Conservation (phyloP, 2,329 filamentous ascomycete species). For the Chaetomiaceae sp. region DNA sequence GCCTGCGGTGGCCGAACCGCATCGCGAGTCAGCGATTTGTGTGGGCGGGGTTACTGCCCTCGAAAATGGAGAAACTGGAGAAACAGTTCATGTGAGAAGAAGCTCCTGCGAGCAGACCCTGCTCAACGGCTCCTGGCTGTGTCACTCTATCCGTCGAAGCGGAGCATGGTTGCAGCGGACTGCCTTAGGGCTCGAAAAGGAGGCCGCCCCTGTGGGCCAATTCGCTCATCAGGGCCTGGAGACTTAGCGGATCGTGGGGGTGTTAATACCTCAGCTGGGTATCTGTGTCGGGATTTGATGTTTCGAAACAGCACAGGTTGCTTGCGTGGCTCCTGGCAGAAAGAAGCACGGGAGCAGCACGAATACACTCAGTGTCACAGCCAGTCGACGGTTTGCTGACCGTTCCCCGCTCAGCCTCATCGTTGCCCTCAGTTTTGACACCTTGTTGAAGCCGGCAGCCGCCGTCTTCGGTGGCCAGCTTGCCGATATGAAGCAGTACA, state of each 20-base stretch:
- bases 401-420: too few species aligned
- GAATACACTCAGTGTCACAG: too few species aligned
- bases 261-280: neutral
- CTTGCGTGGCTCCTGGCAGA: too few species aligned
- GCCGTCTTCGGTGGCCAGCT: too few species aligned
- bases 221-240: neutral
- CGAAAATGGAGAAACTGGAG: conserved; percentile 10
- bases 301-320: neutral
- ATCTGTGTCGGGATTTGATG: neutral
- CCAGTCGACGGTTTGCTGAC: too few species aligned
- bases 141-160: conserved; percentile 6
- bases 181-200: conserved; percentile 6
- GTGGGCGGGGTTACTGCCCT: conserved; percentile 8
- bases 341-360: too few species aligned
- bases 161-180: conserved; percentile 17
- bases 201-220: neutral
- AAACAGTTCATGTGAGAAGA: conserved; percentile 27
- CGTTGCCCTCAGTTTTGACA: too few species aligned
- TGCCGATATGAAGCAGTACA: conserved; percentile 9
- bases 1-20: conserved; percentile 5
- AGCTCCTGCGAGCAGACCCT: conserved; percentile 20
- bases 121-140: conserved; percentile 4
- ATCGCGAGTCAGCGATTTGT: neutral
- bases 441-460: too few species aligned
- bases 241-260: neutral